Evolutionary conservation across 2,329 filamentous ascomycete species (phyloP).

Genomic region (Colletotrichum filicis): DNA sequence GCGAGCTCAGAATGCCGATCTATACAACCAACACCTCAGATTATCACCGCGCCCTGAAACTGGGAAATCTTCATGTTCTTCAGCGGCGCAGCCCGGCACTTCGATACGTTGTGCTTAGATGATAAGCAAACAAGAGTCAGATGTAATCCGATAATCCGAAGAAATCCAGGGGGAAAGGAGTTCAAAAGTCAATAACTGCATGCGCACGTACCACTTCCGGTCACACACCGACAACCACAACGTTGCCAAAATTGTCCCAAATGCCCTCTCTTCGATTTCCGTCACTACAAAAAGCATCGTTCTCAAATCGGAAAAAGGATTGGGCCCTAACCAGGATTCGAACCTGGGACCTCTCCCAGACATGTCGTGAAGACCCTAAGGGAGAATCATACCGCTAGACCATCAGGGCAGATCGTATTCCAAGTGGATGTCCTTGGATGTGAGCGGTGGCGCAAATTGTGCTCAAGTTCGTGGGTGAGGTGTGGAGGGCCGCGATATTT

Average conservation of each 20-base stretch:
- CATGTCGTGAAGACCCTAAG: constrained; percentile 11
- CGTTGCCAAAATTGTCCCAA: not conserved
- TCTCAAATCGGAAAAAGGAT: not conserved
- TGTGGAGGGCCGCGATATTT: not conserved
- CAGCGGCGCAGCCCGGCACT: not conserved
- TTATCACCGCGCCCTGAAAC: too few relatives aligned
- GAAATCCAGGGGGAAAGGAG: not conserved
- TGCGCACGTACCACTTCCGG: not conserved
- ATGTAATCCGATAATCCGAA: too few relatives aligned
- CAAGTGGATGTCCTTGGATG: not conserved
- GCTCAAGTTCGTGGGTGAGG: not conserved
- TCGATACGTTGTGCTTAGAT: not conserved
- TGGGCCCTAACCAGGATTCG: constrained; percentile 32
- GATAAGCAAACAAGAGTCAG: not conserved
- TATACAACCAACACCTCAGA: not conserved
- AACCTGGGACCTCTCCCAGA: constrained; percentile 33
- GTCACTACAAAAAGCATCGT: fast-evolving
- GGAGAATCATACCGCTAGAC: constrained; percentile 35
- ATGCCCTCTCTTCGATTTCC: not conserved
- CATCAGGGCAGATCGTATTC: constrained; percentile 16
- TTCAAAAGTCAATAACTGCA: not conserved
- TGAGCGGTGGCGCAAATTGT: fast-evolving
- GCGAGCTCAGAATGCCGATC: not conserved
- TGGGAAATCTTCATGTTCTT: not conserved
- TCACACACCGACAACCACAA: not conserved